A percentile compares a stretch with the other conserved stretches of the same genome.
These are phyloP conservation scores for Ramalina intermedia DNA, from an alignment of 495 filamentous ascomycete species.

Conservation along the genomic window DNA sequence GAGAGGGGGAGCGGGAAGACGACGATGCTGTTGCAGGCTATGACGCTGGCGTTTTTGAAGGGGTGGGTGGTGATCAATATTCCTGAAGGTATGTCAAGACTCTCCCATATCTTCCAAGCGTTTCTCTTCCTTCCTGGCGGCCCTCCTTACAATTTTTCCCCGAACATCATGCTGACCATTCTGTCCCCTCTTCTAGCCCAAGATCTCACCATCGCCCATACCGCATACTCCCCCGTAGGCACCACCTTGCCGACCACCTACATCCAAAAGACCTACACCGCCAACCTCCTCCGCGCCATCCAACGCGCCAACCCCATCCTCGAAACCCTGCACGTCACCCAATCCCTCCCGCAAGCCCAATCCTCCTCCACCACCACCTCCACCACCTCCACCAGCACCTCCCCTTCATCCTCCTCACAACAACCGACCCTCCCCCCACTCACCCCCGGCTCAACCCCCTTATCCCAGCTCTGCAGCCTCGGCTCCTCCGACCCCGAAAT, in stretches of 20 bases:
- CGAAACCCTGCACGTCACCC: constrained; percentile 37
- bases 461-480: constrained; percentile 51
- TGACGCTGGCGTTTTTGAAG: constrained; percentile 68
- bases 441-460: constrained; percentile 39
- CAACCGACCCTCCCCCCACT: constrained; percentile 41
- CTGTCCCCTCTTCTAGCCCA: constrained; percentile 37
- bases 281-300: constrained; percentile 56
- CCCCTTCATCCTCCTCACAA: constrained; percentile 35
- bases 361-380: constrained; percentile 40
- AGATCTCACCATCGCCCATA: constrained; percentile 64
- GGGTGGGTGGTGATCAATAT: constrained; percentile 81
- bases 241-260: constrained; percentile 45
- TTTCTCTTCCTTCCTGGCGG: background rate
- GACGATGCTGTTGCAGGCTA: constrained; percentile 68
- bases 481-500: constrained; percentile 60
- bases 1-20: constrained; percentile 69
- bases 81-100: constrained; percentile 57
- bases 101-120: background rate
- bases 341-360: constrained; percentile 14
- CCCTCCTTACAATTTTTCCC: too few species aligned
- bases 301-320: constrained; percentile 60
- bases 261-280: constrained; percentile 60
- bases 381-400: constrained; percentile 38
- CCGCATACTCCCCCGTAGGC: constrained; percentile 61
- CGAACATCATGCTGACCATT: background rate